Base-by-base conservation (phyloP, 1,284 basidiomycete genomes). In the Tilletia indica region DNA sequence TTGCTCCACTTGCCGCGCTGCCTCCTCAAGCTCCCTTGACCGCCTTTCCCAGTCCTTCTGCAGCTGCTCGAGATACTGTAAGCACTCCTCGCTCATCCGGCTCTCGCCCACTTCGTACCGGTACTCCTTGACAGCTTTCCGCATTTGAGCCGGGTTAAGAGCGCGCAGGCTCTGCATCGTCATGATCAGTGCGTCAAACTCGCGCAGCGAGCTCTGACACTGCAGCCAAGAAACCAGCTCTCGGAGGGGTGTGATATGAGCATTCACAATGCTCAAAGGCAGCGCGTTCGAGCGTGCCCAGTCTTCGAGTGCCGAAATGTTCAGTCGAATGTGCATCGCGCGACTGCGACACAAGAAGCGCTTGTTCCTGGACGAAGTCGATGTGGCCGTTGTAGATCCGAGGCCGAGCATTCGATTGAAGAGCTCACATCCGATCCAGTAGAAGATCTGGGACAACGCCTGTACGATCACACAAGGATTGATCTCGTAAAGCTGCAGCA, bases 101-200 rank as follows among this genome's bases (percentile, higher is more conserved):
- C 89, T 88, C 85, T 99, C 96, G 80, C 92, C 92, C 68, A 97
- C 91, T 86, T 98, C 95, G 83, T 93, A 98, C 77, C 92, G 91
- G 86, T 99, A 99, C 80, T 98, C 95, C 67, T 91, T 89, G 31
- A 95, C 91, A 38, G 94, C 94, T 48, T 93, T 89, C 66, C 93
- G 90, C 91, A 99, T 94, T 88, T 98, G 96, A 0, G 97, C 86
- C 64, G 96, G 96, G 82, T 97, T 98, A 70, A 99, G 88, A 67
- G 89, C 86, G 76, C 89, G 91, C 87, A 98, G 89, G 0, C 89
- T 90, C 84, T 97, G 94, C 76, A 98, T 92, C 2, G 93, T 97
- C 11, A 90, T 91, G 70, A 97, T 91, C 51, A 99, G 87, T 74
- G 91, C 90, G 69, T 92, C 88, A 83, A 98, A 96, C 75, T 97